Conservation (phyloP, 2,329 filamentous ascomycete genomes). For the Phialophora expanda region DNA sequence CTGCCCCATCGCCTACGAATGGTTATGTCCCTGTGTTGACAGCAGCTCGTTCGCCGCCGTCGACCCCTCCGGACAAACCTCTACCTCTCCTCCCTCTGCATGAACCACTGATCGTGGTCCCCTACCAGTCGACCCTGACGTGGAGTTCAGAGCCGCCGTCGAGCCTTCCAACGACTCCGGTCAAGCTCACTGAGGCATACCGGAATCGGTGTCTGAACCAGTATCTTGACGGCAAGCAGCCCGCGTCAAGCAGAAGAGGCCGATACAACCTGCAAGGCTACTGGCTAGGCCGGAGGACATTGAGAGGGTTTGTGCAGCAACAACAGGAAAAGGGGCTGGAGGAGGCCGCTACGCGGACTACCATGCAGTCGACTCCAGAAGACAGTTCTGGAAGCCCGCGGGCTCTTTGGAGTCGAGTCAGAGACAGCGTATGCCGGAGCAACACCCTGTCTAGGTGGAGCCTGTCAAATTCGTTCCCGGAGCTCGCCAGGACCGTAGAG, state of each 20-base stretch:
- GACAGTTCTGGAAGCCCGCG: background rate
- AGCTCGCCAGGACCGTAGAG: slow-evolving; percentile 1
- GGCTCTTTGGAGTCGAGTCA: slow-evolving; percentile 4
- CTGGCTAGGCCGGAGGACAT: slow-evolving; percentile 14
- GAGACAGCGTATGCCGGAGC: slow-evolving; percentile 2
- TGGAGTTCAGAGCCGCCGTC: background rate
- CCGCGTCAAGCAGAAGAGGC: background rate
- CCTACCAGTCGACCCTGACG: slow-evolving; percentile 2
- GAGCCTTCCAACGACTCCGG: slow-evolving; percentile 7
- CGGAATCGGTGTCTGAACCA: slow-evolving; percentile 8
- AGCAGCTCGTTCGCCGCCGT: background rate
- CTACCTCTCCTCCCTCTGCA: background rate
- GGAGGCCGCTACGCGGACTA: background rate
- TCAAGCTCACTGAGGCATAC: slow-evolving; percentile 7
- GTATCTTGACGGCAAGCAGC: background rate
- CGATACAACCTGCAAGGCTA: slow-evolving; percentile 6
- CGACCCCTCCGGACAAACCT: background rate
- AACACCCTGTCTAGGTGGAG: background rate
- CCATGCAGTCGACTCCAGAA: background rate
- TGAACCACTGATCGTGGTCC: slow-evolving; percentile 4
- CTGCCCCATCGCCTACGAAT: slow-evolving; percentile 3
- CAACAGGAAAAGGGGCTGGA: background rate
- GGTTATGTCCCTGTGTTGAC: background rate
- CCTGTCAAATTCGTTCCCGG: background rate
- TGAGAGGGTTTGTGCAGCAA: slow-evolving; percentile 11